phyloP scores from a whole-genome alignment of 2,329 filamentous ascomycete species.

The Fusarium sp. region DNA sequence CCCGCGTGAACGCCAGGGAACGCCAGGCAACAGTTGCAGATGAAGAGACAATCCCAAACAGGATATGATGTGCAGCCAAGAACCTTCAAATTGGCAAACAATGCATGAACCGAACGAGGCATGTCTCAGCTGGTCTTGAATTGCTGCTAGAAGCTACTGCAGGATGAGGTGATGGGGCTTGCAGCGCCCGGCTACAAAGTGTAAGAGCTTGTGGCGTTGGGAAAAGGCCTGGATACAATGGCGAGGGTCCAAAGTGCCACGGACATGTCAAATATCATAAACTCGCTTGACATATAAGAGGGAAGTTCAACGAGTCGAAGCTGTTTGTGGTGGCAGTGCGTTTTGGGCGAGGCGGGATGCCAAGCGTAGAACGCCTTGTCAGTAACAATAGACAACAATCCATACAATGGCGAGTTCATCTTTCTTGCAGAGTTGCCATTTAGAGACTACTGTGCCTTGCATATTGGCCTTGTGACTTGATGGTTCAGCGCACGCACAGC shows the following conservation, averaged over 20 bases:
- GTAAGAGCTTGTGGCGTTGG: constrained; percentile 2
- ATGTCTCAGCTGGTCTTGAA: background rate
- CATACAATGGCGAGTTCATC: constrained; percentile 1
- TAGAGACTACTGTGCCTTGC: too few species aligned
- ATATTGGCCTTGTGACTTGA: too few species aligned
- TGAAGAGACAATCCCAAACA: constrained; percentile 2
- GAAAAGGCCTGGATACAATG: background rate
- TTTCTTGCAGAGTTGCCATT: background rate
- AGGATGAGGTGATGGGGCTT: background rate
- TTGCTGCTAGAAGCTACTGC: background rate
- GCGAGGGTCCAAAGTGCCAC: background rate
- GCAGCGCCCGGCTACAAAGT: constrained; percentile 4
- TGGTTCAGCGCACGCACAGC: background rate
- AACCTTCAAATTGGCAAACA: background rate
- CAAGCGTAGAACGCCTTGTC: background rate
- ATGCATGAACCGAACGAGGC: background rate
- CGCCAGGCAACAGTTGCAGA: constrained; percentile 7
- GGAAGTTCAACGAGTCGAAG: background rate
- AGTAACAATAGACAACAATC: constrained; percentile 1
- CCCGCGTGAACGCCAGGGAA: background rate
- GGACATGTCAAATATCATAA: constrained; percentile 5
- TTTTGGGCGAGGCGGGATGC: background rate
- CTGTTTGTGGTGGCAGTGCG: constrained; percentile 6
- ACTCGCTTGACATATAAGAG: background rate
- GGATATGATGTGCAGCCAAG: background rate